Evolutionary conservation across 129 eudicot genomes (phyloP), one percentile per base, ranked within the genome.

Genomic region (Oenanthe sinensis): DNA sequence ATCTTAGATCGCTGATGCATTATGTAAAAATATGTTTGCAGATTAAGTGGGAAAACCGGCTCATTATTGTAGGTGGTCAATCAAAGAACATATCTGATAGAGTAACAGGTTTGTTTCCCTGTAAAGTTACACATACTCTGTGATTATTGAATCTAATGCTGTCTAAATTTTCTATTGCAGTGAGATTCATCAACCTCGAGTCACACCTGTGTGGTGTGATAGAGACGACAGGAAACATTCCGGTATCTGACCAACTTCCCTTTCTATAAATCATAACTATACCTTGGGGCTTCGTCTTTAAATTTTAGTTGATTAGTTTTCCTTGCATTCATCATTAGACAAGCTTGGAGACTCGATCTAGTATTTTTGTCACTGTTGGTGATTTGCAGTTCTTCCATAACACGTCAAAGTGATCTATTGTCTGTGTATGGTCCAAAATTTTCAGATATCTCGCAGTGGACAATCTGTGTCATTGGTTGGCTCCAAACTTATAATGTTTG

Each of bases 401-500:
- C 67, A 30, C 76, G 75, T 81, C 58, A 44, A 46, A 60, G 48
- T 82, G 62, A 28, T 85, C n/a, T 54, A 63, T 43, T 54, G 72
- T 79, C 52, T 45, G 79, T 72, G 50, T 78, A 44, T 78, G 84
- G 70, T 77, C 75, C 39, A 65, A 74, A 45, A 75, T 39, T 55
- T 75, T 65, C 71, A 93, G 98, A 87, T 90, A 80, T 92, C 96
- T 83, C 92, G 98, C 55, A 87, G 90, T 80, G 98, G 98, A 80
- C 96, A 95, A 75, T 95, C 98, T 58, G 85, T 91, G 45, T 87
- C 98, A 20, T 71, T 90, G 83, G 86, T 91, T 78, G 97, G 96
- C 68, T 90, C 97, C 33, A 95, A 85, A 82, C 89, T 95, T 67
- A 81, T 95, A 81, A 90, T 95, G 97, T 95, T 95, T 83, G 98